Percentiles rank a stretch among this genome's conserved stretches.
Conservation (phyloP, 1,284 basidiomycete species). For the Pseudozyma pruni region DNA sequence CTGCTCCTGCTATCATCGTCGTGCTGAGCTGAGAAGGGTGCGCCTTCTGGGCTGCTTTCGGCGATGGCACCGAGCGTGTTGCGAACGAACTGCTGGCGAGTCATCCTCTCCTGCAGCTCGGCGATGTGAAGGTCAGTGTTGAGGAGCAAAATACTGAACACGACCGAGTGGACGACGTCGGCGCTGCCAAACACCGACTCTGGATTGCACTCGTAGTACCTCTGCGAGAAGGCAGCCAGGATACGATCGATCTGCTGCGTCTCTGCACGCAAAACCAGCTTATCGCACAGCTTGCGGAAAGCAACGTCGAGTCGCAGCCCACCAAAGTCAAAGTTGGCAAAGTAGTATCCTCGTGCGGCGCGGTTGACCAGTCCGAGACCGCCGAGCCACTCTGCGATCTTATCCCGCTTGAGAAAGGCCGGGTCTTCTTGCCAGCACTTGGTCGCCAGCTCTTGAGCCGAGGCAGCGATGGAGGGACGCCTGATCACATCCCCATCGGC, state of each 20-base stretch:
- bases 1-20: conserved; percentile 52
- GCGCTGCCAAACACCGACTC: conserved; percentile 78
- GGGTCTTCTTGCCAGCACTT: conserved; percentile 90
- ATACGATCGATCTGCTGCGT: conserved; percentile 98
- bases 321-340: conserved; percentile 88
- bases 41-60: conserved; percentile 30
- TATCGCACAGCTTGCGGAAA: conserved; percentile 87
- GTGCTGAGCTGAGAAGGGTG: background rate
- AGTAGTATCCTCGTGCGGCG: conserved; percentile 80
- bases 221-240: conserved; percentile 85
- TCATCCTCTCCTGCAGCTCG: conserved; percentile 88
- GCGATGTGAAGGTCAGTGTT: conserved; percentile 98
- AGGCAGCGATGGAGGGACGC: conserved; percentile 5
- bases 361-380: conserved; percentile 82
- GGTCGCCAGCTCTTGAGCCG: conserved; percentile 74
- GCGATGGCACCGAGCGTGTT: conserved; percentile 86
- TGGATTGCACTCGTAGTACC: conserved; percentile 92
- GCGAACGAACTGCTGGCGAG: conserved; percentile 87
- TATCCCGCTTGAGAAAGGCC: conserved; percentile 82
- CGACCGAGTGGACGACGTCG: conserved; percentile 91
- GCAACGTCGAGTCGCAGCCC: conserved; percentile 84
- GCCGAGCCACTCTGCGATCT: conserved; percentile 95
- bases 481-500: conserved; percentile 5
- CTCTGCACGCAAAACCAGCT: conserved; percentile 92
- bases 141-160: conserved; percentile 90